A percentile compares a stretch with the other conserved stretches of the same genome.
Evolutionary conservation across 2,329 filamentous ascomycete genomes (phyloP).

Genomic region (Aspergillus brunneoviolaceus): DNA sequence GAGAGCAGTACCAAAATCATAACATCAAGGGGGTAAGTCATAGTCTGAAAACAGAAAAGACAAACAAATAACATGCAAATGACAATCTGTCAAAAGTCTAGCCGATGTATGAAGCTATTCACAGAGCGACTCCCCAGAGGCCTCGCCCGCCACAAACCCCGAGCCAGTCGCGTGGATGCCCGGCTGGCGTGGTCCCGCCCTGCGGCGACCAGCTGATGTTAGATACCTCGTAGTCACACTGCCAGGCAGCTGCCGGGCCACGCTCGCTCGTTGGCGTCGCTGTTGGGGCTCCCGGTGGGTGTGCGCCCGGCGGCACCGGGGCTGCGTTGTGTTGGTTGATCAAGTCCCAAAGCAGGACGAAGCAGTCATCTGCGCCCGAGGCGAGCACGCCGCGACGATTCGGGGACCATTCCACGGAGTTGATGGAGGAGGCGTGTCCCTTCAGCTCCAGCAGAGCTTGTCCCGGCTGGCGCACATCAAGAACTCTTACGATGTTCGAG

Average conservation of each 20-base stretch:
- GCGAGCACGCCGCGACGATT: slow-evolving; percentile 82
- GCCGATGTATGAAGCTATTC: slow-evolving; percentile 16
- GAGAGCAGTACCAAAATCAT: background rate
- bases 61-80: slow-evolving; percentile 9
- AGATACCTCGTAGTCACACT: slow-evolving; percentile 48
- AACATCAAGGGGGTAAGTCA: background rate
- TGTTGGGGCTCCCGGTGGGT: slow-evolving; percentile 28
- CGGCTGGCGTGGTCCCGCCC: slow-evolving; percentile 34
- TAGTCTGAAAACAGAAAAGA: slow-evolving; percentile 8
- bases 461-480: slow-evolving; percentile 93
- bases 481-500: slow-evolving; percentile 85
- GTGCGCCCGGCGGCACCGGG: slow-evolving; percentile 43
- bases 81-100: slow-evolving; percentile 6
- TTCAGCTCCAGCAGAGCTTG: slow-evolving; percentile 91
- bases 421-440: slow-evolving; percentile 80
- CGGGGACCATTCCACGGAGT: slow-evolving; percentile 95
- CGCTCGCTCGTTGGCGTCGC: slow-evolving; percentile 42
- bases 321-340: slow-evolving; percentile 63
- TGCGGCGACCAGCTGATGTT: slow-evolving; percentile 50
- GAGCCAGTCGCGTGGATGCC: slow-evolving; percentile 42
- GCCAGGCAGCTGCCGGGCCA: slow-evolving; percentile 47
- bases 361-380: slow-evolving; percentile 86
- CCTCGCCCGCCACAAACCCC: slow-evolving; percentile 48
- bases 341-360: slow-evolving; percentile 92
- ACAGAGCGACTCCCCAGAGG: slow-evolving; percentile 46